Evolutionary conservation across 2,329 filamentous ascomycete species (phyloP).

Genomic region (Cadophora malorum): DNA sequence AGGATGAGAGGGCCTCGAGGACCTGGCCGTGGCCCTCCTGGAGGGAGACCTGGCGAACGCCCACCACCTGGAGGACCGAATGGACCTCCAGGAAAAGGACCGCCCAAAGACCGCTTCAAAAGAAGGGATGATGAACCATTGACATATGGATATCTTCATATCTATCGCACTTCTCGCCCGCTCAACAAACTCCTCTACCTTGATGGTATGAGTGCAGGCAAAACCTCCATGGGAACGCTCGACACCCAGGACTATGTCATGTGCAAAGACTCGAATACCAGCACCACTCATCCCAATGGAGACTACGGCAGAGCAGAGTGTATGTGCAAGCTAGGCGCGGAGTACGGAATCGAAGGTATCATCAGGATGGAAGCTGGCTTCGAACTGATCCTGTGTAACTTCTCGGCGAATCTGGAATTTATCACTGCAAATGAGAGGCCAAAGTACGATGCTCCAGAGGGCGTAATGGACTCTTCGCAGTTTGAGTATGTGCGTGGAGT

Average conservation of each 20-base stretch:
- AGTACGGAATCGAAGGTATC: slow-evolving; percentile 68
- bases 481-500: slow-evolving; percentile 51
- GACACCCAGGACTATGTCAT: slow-evolving; percentile 71
- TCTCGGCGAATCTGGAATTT: slow-evolving; percentile 48
- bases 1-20: slow-evolving; percentile 19
- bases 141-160: slow-evolving; percentile 67
- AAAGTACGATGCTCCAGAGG: slow-evolving; percentile 6
- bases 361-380: slow-evolving; percentile 74
- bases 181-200: slow-evolving; percentile 69
- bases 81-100: neutral
- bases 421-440: slow-evolving; percentile 34
- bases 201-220: slow-evolving; percentile 73
- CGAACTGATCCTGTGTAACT: slow-evolving; percentile 73
- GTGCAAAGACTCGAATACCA: slow-evolving; percentile 23
- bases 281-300: slow-evolving; percentile 30
- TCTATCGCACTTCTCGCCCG: slow-evolving; percentile 63
- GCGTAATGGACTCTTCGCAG: neutral
- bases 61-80: neutral
- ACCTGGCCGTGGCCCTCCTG: slow-evolving; percentile 25
- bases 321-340: slow-evolving; percentile 60
- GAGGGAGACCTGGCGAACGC: slow-evolving; percentile 22
- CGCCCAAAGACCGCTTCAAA: neutral
- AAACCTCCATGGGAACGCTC: slow-evolving; percentile 68
- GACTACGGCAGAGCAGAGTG: slow-evolving; percentile 60
- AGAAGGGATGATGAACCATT: slow-evolving; percentile 9